phyloP scores from a whole-genome alignment of 805 yeast genomes.

The Brettanomyces custersianus region DNA sequence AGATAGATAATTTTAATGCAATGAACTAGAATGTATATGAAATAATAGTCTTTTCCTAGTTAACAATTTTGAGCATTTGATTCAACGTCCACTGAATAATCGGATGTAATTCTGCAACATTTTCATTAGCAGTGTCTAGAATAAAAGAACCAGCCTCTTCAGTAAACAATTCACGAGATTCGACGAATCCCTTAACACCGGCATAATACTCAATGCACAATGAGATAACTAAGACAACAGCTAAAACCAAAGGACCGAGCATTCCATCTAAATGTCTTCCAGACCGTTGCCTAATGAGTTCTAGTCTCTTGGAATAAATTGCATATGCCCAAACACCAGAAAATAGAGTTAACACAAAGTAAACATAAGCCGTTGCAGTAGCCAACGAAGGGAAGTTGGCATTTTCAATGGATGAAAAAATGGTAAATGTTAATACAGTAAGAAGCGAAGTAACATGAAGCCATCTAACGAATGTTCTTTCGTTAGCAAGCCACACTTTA shows the following conservation, averaged over 20 bases:
- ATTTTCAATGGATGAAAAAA: conserved; percentile 63
- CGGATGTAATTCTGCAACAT: conserved; percentile 19
- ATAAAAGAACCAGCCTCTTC: neutral
- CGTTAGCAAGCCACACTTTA: conserved; percentile 97
- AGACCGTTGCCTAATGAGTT: conserved; percentile 68
- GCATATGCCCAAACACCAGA: conserved; percentile 85
- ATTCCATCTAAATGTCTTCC: conserved; percentile 86
- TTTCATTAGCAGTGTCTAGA: conserved; percentile 6
- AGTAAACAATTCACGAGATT: conserved; percentile 3
- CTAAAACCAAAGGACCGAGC: conserved; percentile 78
- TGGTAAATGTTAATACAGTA: conserved; percentile 71
- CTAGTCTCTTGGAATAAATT: conserved; percentile 62
- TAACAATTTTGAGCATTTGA: conserved; percentile 17
- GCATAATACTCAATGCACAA: conserved; percentile 64
- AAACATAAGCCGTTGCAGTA: conserved; percentile 60
- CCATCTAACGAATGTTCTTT: conserved; percentile 96
- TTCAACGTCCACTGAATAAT: conserved; percentile 15
- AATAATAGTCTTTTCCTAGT: conserved; percentile 8
- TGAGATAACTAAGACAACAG: conserved; percentile 57
- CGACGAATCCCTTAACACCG: conserved; percentile 36
- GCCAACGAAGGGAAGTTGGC: conserved; percentile 63
- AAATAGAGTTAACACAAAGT: conserved; percentile 75
- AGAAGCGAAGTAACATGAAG: conserved; percentile 78
- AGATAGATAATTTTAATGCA: neutral
- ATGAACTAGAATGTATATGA: conserved; percentile 1